Evolutionary conservation across 2,329 filamentous ascomycete species (phyloP).

Genomic region (Tolypocladium endophyticum): DNA sequence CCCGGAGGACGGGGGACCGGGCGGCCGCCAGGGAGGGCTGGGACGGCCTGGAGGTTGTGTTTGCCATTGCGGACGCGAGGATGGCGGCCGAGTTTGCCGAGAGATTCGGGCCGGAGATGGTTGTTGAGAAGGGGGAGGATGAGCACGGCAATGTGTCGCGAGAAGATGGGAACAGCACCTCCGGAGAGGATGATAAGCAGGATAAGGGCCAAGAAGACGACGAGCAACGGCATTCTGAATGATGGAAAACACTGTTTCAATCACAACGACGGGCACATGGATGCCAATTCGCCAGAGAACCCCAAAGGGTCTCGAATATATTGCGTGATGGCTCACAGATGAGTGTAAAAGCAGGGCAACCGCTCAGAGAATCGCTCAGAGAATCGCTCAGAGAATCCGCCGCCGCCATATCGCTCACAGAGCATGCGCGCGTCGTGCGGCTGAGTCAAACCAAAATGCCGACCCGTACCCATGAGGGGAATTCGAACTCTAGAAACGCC

Average conservation of each 20-base stretch:
- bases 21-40: neutral
- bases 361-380: too few species aligned
- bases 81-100: slow-evolving; percentile 4
- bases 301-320: neutral
- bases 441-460: neutral
- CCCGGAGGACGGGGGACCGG: neutral
- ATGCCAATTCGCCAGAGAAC: neutral
- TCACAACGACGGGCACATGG: neutral
- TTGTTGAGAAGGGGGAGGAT: neutral
- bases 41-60: slow-evolving; percentile 2
- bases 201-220: neutral
- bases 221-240: neutral
- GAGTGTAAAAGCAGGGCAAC: neutral
- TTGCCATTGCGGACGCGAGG: slow-evolving; percentile 3
- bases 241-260: neutral
- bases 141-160: neutral
- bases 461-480: neutral
- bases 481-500: neutral
- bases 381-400: neutral
- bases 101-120: slow-evolving; percentile 1
- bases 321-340: neutral
- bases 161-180: neutral
- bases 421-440: neutral
- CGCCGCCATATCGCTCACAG: neutral
- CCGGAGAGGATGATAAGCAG: neutral